Evolutionary conservation across 805 yeast genomes (phyloP).

Genomic region (Myxozyma geophila): DNA sequence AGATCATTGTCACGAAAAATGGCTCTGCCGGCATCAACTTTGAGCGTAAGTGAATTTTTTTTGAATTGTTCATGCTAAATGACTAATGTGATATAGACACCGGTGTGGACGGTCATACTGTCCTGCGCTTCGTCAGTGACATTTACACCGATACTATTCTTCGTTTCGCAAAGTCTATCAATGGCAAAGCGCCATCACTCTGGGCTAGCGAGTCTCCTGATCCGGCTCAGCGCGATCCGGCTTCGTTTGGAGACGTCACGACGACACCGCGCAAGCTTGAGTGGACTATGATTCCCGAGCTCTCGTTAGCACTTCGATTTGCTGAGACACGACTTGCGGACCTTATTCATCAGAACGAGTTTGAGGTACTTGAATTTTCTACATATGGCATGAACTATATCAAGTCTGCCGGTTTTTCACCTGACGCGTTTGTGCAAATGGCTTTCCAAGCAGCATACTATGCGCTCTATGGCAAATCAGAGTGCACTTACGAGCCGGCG

Average conservation of each 20-base stretch:
- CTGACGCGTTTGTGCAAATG: conserved; percentile 95
- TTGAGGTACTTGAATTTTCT: conserved; percentile 75
- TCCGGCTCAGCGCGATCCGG: conserved; percentile 51
- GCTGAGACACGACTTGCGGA: conserved; percentile 90
- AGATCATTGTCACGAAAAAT: conserved; percentile 81
- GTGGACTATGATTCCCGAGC: conserved; percentile 80
- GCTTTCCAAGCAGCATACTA: conserved; percentile 91
- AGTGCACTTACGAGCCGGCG: conserved; percentile 94
- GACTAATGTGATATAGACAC: conserved; percentile 49
- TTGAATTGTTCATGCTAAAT: no score
- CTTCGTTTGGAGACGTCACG: conserved; percentile 50
- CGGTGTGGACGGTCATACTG: conserved; percentile 96
- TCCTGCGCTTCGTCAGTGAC: conserved; percentile 82
- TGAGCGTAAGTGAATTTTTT: conserved; percentile 52
- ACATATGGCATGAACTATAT: conserved; percentile 70
- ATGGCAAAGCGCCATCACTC: conserved; percentile 71
- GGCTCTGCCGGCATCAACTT: conserved; percentile 93
- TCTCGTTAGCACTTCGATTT: conserved; percentile 78
- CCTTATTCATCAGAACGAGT: conserved; percentile 86
- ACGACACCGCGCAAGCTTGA: conserved; percentile 85
- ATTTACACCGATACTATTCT: conserved; percentile 89
- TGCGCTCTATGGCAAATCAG: conserved; percentile 89
- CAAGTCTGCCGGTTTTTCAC: conserved; percentile 83
- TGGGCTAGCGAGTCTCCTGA: conserved; percentile 64
- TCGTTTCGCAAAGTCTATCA: conserved; percentile 82